Evolutionary conservation across 495 filamentous ascomycete genomes (phyloP).

Genomic region (Hypoxylon rickii): DNA sequence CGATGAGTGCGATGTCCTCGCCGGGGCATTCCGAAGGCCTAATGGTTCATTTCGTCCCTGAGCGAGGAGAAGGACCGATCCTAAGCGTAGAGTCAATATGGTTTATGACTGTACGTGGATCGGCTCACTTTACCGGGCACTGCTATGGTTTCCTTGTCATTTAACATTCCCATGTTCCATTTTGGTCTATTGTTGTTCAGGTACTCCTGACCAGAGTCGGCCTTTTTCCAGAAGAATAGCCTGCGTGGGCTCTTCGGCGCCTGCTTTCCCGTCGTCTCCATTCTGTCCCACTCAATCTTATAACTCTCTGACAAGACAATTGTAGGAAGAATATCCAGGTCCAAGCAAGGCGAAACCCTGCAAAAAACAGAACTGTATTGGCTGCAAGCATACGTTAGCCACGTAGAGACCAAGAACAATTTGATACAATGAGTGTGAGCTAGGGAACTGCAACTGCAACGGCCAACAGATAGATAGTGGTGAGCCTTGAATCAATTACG

Average conservation of each 20-base stretch:
- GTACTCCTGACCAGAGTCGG: slow-evolving; percentile 3
- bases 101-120: not conserved
- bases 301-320: no score
- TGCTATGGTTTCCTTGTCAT: slow-evolving; percentile 81
- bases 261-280: slow-evolving; percentile 9
- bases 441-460: no score
- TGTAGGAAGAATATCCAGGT: no score
- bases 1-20: slow-evolving; percentile 76
- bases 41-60: slow-evolving; percentile 79
- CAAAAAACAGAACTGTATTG: no score
- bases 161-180: slow-evolving; percentile 84
- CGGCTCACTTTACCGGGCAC: slow-evolving; percentile 73
- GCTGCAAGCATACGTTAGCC: no score
- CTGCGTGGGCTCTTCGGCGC: slow-evolving; percentile 5
- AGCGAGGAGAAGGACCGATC: slow-evolving; percentile 80
- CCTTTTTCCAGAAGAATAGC: slow-evolving; percentile 19
- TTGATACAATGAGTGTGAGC: no score
- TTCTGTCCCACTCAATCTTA: not conserved
- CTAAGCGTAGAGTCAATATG: slow-evolving; percentile 47
- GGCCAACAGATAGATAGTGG: no score
- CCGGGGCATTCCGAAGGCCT: slow-evolving; percentile 75
- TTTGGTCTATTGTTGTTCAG: slow-evolving; percentile 35
- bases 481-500: no score
- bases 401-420: no score
- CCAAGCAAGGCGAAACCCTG: no score